Evolutionary conservation across 2,329 filamentous ascomycete genomes (phyloP).

Genomic region (Beauveria scarabaeidicola): DNA sequence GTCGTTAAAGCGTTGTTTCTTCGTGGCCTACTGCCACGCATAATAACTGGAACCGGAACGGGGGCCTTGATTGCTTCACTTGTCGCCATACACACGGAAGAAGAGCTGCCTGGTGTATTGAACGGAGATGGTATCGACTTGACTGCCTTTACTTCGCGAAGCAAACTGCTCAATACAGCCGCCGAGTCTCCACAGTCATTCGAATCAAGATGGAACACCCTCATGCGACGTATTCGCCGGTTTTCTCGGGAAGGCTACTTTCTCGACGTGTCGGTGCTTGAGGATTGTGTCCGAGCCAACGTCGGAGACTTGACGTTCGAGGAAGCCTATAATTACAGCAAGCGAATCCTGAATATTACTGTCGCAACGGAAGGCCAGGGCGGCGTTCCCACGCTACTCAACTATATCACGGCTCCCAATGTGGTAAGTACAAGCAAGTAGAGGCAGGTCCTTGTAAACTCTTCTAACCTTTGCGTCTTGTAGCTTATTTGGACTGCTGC

Average conservation of each 20-base stretch:
- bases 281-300: constrained; percentile 76
- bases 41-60: constrained; percentile 85
- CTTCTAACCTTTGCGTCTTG: not conserved
- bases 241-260: constrained; percentile 74
- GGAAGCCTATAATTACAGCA: constrained; percentile 80
- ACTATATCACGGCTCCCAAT: constrained; percentile 88
- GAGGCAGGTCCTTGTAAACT: not conserved
- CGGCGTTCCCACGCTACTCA: constrained; percentile 76
- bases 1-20: constrained; percentile 83
- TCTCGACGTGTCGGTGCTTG: constrained; percentile 71
- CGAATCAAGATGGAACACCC: constrained; percentile 44
- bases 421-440: constrained; percentile 60
- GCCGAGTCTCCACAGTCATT: constrained; percentile 29
- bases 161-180: constrained; percentile 22
- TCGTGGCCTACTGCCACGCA: constrained; percentile 72
- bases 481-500: constrained; percentile 75
- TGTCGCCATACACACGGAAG: constrained; percentile 78
- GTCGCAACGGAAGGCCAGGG: constrained; percentile 67
- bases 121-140: constrained; percentile 75
- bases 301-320: constrained; percentile 88
- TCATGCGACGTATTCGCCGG: constrained; percentile 57
- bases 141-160: constrained; percentile 57
- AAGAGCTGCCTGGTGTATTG: constrained; percentile 70
- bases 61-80: constrained; percentile 84
- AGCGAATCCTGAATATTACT: constrained; percentile 84